Base-by-base conservation (phyloP, 345 rosid genomes). In the Citrus inodora region DNA sequence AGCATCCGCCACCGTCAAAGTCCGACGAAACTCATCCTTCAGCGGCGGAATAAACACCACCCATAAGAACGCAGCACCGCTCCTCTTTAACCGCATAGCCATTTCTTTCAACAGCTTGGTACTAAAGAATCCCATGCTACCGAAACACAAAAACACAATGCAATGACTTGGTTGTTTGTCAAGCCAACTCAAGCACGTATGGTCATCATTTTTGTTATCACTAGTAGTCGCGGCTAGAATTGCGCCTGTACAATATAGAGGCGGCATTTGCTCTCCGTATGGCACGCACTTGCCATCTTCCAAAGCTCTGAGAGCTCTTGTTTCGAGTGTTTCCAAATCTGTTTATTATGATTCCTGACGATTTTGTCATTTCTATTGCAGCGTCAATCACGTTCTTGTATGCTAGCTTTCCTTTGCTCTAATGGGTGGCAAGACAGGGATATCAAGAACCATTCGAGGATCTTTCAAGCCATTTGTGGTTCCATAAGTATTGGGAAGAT, bases 1-100 rank as follows among this genome's bases (percentile, higher is more conserved):
- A 40, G 46, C 11, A 40, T 40, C 10, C 46, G 46, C 10, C 46
- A 8, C 46, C 46, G 0, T 9, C 46, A 40, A 40, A 40, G 46
- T 40, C 11, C 11, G 11, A 10, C 46, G 2, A 30, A 9, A 1
- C 24, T 67, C 46, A 9, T 40, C 68, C 74, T 35, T 66, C 68
- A 0, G 60, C 16, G 1, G 79, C 80, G 89, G 90, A 46, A 58
- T 56, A 0, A 86, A 82, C 14, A 88, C 89, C 32, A 82, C 86
- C 93, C 91, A 90, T 27, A 87, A 27, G 76, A 90, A 38, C 33
- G 79, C 73, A 2, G 67, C 67, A 0, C 74, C 82, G 32, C 90
- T 87, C 60, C 55, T 73, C 76, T 88, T 88, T 46, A 88, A 69
- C 9, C 82, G 89, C 9, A 42, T 35, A 8, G 89, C 91, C 14